Evolutionary conservation across 2,329 filamentous ascomycete species (phyloP), one percentile per base, ranked within the genome.

Genomic region (Coniochaeta sp.): DNA sequence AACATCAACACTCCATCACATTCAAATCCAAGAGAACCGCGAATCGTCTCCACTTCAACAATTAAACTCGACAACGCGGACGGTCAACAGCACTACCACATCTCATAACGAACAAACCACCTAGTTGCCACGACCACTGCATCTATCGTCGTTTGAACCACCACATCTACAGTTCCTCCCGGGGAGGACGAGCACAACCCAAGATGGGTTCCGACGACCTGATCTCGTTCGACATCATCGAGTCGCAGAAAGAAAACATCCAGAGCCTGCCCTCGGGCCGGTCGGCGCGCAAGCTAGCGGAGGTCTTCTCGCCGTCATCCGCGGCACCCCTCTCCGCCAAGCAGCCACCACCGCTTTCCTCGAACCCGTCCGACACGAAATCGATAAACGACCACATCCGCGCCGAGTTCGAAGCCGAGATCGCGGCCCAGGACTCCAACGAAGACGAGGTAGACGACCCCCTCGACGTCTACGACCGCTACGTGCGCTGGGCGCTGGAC

Each of bases 201-300:
- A 76, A 68, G 68, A 85, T 86, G 77, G 76, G 78, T 64, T 73
- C 76, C 62, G 74, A 76, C 62, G 83, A 88, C 66, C 74, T 85
- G 42, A 85, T 88, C 71, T 78, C 86, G 77, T 98, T 99, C 77
- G 90, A 96, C 68, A 84, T 97, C 64, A 97, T 99, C 75, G 95
- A 99, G 77, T 86, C 85, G 55, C 93, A 97, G 69, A 99, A 99
- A 77, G 95, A 99, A 77, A 99, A 99, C 75, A 97, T 99, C 60
- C 93, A 97, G 74, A 88, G 92, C 24, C 82, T 99, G 14, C 93
- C 93, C 17, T 89, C 91, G 63, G 95, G 83, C 24, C 80, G 95
- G 65, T 98, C 93, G 44, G 95, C 93, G 54, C 90, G 88, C 77
- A 93, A 95, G 59, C 87, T 99, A 58, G 92, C 88, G 32, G 85